Evolutionary conservation across 2,329 filamentous ascomycete genomes (phyloP).

Genomic region (Aspergillus costaricaensis): DNA sequence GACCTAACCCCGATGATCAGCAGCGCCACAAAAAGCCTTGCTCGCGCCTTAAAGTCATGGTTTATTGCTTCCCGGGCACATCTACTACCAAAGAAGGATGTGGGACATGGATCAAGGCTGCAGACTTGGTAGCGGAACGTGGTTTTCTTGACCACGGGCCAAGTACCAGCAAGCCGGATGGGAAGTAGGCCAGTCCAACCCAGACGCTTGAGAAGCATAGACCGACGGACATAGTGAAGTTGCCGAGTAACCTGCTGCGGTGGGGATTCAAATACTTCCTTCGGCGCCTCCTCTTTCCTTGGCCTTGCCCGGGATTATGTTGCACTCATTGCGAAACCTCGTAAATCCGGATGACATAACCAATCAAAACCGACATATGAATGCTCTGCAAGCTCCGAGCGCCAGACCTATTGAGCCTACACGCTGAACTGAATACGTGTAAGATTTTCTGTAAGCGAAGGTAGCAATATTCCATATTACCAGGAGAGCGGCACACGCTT

Average conservation of each 20-base stretch:
- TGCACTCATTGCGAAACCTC: conserved; percentile 11
- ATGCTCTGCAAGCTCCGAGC: neutral
- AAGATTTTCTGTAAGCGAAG: conserved; percentile 2
- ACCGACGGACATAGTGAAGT: neutral
- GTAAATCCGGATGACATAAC: conserved; percentile 1
- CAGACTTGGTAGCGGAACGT: conserved; percentile 1
- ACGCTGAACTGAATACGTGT: neutral
- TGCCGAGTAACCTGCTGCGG: conserved; percentile 7
- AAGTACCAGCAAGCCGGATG: conserved; percentile 4
- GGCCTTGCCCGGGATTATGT: conserved; percentile 2
- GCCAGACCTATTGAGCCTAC: neutral
- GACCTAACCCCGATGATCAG: conserved; percentile 1
- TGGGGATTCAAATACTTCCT: conserved; percentile 9
- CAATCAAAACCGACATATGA: neutral
- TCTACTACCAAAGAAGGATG: neutral
- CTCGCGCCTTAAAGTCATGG: neutral
- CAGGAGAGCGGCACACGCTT: neutral
- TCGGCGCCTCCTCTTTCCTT: conserved; percentile 5
- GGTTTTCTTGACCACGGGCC: conserved; percentile 4
- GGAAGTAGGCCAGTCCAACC: conserved; percentile 2
- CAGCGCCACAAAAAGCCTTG: conserved; percentile 8
- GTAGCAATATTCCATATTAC: neutral
- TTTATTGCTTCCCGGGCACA: neutral
- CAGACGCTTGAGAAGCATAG: neutral
- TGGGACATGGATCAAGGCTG: conserved; percentile 6